Evolutionary conservation across 2,329 filamentous ascomycete genomes (phyloP), one percentile per base, ranked within the genome.

Genomic region (Fusarium pseudonygamai): DNA sequence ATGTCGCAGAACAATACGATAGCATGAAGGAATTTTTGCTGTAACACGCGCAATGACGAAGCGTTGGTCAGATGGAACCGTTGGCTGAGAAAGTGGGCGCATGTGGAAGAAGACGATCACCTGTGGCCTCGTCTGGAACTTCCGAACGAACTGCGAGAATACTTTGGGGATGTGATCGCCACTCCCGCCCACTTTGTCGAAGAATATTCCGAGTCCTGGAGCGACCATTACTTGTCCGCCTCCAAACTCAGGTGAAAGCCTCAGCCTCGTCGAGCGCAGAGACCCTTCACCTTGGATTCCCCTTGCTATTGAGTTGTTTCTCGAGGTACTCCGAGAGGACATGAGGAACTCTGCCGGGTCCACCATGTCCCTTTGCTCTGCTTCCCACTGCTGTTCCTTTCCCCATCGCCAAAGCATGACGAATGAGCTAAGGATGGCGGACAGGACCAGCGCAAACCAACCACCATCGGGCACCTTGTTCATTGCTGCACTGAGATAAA

Each of bases 371-470:
- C 87, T 84, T 2, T 87, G 86, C 82, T 95, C 93, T 5, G 92
- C 90, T 12, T 82, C 83, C 93, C 93, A 95, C 78, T 95, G 93
- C 68, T 90, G 87, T 78, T 94, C 92, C 79, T 95, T 95, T 22
- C 93, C 93, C 75, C 90, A 95, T 37, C 93, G 88, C 93, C 93
- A 95, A 16, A 95, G 86, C 5, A 94, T 85, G 77, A 95, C 93
- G 47, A 94, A 81, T 47, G 81, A 83, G 0, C 91, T 87, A 5
- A 95, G 86, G 14, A 93, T 82, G 7, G 85, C 83, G 1, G 92
- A 86, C 10, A 95, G 84, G 0, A 90, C 84, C 4, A 95, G 83
- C 0, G 93, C 95, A 78, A 95, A 93, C 93, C 93, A 95, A 4
- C 92, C 93, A 3, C 93, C 93, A 15, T 91, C 86, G 0, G 93